Conservation (phyloP, 768 basidiomycete species). For the Tricholoma sp. region DNA sequence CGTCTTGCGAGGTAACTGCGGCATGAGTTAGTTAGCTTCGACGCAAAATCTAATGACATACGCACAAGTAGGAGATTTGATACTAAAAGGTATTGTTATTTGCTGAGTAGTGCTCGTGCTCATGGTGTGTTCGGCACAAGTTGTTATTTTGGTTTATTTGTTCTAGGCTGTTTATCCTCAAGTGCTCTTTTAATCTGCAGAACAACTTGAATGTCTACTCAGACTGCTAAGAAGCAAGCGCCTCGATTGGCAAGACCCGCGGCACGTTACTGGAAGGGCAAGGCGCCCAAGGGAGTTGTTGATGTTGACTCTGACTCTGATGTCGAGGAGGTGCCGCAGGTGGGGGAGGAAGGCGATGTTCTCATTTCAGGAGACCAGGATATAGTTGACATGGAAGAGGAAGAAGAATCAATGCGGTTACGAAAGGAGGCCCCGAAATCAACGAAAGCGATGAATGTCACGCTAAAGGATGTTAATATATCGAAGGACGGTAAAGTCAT, state of each 20-base stretch:
- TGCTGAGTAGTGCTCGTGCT: no score
- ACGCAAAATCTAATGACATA: no score
- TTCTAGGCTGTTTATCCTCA: no score
- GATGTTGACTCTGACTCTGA: conserved; percentile 63
- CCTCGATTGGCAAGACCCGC: conserved; percentile 76
- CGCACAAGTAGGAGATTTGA: no score
- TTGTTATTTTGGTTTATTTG: no score
- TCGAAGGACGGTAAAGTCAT: conserved; percentile 77
- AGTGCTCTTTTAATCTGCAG: neutral
- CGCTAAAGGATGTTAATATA: conserved; percentile 76
- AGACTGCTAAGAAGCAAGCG: conserved; percentile 57
- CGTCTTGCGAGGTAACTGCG: no score
- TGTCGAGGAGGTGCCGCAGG: conserved; percentile 42
- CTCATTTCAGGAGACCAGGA: conserved; percentile 56
- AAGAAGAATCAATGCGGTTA: conserved; percentile 36
- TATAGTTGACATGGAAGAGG: conserved; percentile 41
- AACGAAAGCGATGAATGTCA: conserved; percentile 60
- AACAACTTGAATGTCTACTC: conserved; percentile 18
- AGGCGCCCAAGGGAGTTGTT: conserved; percentile 71
- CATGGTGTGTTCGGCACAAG: no score
- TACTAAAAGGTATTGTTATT: no score
- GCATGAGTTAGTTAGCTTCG: no score
- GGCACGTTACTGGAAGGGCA: conserved; percentile 87
- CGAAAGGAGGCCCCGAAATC: conserved; percentile 28
- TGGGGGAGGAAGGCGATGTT: conserved; percentile 51